phyloP scores from a whole-genome alignment of 83 land plant species.

The Larix sibirica region DNA sequence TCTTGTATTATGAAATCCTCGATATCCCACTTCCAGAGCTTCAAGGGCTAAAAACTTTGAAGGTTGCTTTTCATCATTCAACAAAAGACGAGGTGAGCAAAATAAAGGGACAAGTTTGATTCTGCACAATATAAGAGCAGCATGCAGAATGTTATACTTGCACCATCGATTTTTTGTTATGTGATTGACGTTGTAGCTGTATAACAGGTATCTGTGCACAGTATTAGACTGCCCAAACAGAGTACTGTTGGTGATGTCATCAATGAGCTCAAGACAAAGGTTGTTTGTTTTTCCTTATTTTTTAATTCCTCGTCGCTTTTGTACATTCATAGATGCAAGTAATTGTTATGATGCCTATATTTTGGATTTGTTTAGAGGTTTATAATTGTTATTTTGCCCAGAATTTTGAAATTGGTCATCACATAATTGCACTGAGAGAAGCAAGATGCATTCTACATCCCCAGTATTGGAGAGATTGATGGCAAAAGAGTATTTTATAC shows the following conservation, averaged over 20 bases:
- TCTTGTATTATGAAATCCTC: slow-evolving; percentile 92
- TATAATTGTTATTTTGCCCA: too few species aligned
- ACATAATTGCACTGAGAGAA: too few species aligned
- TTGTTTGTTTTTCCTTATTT: slow-evolving; percentile 7
- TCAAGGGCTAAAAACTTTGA: slow-evolving; percentile 92
- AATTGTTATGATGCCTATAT: too few species aligned
- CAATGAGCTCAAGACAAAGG: slow-evolving; percentile 86
- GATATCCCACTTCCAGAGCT: slow-evolving; percentile 97
- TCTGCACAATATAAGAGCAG: too few species aligned
- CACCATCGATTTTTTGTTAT: not conserved
- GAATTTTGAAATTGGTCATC: too few species aligned
- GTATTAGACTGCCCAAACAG: slow-evolving; percentile 92
- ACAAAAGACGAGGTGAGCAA: slow-evolving; percentile 84
- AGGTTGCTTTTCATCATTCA: slow-evolving; percentile 92
- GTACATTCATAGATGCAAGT: not conserved
- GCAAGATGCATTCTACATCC: too few species aligned
- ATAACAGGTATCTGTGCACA: slow-evolving; percentile 80
- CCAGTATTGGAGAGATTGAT: too few species aligned
- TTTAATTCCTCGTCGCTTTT: not conserved
- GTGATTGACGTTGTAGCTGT: slow-evolving; percentile 4
- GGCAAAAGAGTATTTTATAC: too few species aligned
- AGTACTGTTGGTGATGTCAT: slow-evolving; percentile 99
- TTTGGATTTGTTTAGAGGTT: too few species aligned
- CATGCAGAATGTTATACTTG: too few species aligned
- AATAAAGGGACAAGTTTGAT: too few species aligned